phyloP scores from a whole-genome alignment of 1,284 basidiomycete species.

The Papiliotrema laurentii region DNA sequence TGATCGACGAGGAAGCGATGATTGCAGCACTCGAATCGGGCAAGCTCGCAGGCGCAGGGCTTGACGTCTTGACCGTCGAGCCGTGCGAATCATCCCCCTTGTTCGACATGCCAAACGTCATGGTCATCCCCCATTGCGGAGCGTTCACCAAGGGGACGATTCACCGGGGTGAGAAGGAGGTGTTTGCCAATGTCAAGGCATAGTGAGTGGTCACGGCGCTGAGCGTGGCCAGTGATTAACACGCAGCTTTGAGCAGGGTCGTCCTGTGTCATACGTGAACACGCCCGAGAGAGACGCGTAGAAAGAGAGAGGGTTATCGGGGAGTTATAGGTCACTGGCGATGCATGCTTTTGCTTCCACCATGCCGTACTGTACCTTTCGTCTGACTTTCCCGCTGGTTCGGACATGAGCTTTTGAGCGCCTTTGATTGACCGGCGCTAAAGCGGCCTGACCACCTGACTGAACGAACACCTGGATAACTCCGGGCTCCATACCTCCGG shows the following conservation, averaged over 20 bases:
- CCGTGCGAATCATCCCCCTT: conserved; percentile 9
- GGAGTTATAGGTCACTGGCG: neutral
- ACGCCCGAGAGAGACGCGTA: neutral
- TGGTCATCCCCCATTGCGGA: conserved; percentile 28
- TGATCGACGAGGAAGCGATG: conserved; percentile 27
- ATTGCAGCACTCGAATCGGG: conserved; percentile 17
- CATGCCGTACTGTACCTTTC: neutral
- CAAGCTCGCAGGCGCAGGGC: conserved; percentile 21
- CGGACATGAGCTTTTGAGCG: neutral
- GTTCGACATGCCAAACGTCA: conserved; percentile 13
- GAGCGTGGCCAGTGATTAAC: neutral
- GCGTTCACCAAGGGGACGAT: conserved; percentile 21
- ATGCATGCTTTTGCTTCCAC: neutral
- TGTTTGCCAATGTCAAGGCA: conserved; percentile 22
- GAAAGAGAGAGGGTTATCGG: neutral
- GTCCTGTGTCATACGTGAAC: neutral
- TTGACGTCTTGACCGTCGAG: conserved; percentile 39
- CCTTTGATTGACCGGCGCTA: neutral
- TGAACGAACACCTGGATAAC: too few species aligned
- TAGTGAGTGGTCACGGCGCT: conserved; percentile 12
- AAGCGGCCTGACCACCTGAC: too few species aligned
- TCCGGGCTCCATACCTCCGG: too few species aligned
- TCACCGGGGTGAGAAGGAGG: conserved; percentile 13
- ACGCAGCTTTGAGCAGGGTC: neutral
- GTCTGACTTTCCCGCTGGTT: neutral